These are phyloP conservation scores for Epipyxis sp. DNA, from an alignment of 108 stramenopile species.

Conservation along the genomic window DNA sequence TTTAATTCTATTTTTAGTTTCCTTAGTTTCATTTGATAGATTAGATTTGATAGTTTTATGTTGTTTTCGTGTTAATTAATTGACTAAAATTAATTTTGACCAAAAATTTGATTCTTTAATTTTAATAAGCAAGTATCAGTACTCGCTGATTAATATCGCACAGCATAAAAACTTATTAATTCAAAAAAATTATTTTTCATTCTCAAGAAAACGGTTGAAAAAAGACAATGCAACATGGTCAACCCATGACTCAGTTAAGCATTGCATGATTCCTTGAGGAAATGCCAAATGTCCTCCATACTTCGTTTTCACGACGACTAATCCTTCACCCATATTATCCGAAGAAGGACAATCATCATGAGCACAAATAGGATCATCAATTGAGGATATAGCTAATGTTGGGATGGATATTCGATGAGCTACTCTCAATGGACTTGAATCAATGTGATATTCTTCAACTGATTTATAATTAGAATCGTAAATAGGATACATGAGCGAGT, in stretches of 20 bases:
- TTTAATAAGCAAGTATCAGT: too few species aligned
- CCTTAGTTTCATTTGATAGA: too few species aligned
- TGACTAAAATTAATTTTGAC: too few species aligned
- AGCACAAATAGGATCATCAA: slow-evolving; percentile 12
- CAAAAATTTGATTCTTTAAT: too few species aligned
- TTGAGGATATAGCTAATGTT: slow-evolving; percentile 4
- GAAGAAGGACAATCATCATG: slow-evolving; percentile 12
- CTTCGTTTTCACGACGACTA: not conserved
- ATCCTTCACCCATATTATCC: not conserved
- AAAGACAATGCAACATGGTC: not conserved
- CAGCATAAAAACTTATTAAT: too few species aligned
- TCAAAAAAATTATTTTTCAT: too few species aligned
- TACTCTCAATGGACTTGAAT: not conserved
- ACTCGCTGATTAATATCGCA: too few species aligned
- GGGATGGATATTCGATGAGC: slow-evolving; percentile 17
- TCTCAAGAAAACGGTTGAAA: not conserved
- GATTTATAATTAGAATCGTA: not conserved
- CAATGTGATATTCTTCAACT: slow-evolving; percentile 18
- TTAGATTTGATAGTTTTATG: too few species aligned
- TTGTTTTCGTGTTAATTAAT: too few species aligned
- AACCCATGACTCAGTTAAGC: not conserved
- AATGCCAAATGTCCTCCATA: slow-evolving; percentile 14
- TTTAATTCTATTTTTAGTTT: too few species aligned
- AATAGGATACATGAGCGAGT: not conserved
- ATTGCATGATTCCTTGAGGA: not conserved